Conservation (phyloP, 2,329 filamentous ascomycete species). For the Colletotrichum sojae region DNA sequence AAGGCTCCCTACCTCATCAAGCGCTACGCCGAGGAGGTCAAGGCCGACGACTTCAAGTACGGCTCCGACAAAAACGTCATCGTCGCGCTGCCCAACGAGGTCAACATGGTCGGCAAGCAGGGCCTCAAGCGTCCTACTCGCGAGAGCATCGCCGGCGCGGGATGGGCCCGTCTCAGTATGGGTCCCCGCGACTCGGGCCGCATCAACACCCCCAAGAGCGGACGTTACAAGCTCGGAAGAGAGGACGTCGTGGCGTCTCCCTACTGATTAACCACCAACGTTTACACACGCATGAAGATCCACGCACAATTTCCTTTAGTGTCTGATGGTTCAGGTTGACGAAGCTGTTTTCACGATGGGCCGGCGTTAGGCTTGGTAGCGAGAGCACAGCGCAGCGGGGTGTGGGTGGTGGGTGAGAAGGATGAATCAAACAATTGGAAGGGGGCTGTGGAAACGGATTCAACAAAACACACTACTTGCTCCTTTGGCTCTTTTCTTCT, state of each 20-base stretch:
- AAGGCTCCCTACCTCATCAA: conserved; percentile 97
- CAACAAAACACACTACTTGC: conserved; percentile 6
- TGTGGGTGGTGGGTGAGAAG: not conserved
- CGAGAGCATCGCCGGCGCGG: conserved; percentile 84
- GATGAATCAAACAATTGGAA: not conserved
- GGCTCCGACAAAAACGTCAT: conserved; percentile 98
- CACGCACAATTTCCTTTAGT: not conserved
- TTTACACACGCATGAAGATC: no score
- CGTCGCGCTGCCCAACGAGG: conserved; percentile 95
- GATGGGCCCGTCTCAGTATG: conserved; percentile 61
- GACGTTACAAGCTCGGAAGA: conserved; percentile 80
- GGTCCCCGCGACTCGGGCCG: conserved; percentile 66
- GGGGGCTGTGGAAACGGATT: conserved; percentile 8
- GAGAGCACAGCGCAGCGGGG: not conserved
- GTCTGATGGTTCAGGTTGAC: conserved; percentile 22
- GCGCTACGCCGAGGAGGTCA: conserved; percentile 94
- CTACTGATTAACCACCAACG: conserved; percentile 56
- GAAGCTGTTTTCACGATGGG: conserved; percentile 9
- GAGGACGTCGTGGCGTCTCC: conserved; percentile 87
- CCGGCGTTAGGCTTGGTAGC: conserved; percentile 6
- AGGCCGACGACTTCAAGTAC: conserved; percentile 98
- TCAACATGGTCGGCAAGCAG: conserved; percentile 95
- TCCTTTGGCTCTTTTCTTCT: not conserved
- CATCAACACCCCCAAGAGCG: conserved; percentile 67
- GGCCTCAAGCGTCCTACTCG: conserved; percentile 89